These are phyloP conservation scores for Boechera retrofracta DNA, from an alignment of 345 rosid genomes.

Conservation along the genomic window DNA sequence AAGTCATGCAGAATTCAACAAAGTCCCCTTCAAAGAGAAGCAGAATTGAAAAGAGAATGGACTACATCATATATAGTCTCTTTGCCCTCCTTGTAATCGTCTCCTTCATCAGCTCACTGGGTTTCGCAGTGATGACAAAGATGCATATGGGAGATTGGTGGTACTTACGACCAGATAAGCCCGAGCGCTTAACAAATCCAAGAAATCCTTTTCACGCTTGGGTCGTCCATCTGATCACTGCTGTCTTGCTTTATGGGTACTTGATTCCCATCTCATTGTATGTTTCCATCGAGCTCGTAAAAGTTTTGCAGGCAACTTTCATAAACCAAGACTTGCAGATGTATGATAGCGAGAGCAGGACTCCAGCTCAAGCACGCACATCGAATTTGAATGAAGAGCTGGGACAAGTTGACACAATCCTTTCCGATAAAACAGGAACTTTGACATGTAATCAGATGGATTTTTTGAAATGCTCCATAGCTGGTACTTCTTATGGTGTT, in stretches of 20 bases:
- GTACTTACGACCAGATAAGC: constrained; percentile 57
- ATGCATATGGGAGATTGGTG: constrained; percentile 62
- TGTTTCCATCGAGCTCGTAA: constrained; percentile 79
- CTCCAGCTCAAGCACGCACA: constrained; percentile 70
- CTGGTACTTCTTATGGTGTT: constrained; percentile 69
- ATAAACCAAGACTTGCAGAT: constrained; percentile 65
- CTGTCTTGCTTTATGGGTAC: constrained; percentile 70
- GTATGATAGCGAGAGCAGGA: constrained; percentile 64
- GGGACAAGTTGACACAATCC: constrained; percentile 78
- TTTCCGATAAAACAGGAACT: constrained; percentile 84
- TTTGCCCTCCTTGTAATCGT: constrained; percentile 58
- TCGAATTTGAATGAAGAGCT: constrained; percentile 81
- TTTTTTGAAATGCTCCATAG: constrained; percentile 78
- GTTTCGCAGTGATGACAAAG: constrained; percentile 49
- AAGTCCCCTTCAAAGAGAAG: constrained; percentile 75
- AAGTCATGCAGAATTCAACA: constrained; percentile 67
- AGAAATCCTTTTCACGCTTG: constrained; percentile 51
- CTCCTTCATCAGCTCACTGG: constrained; percentile 59
- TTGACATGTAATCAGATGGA: constrained; percentile 90
- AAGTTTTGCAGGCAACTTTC: constrained; percentile 68
- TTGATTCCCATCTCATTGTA: constrained; percentile 80
- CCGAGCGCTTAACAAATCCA: constrained; percentile 53
- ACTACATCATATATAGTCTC: constrained; percentile 64
- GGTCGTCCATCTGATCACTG: constrained; percentile 56
- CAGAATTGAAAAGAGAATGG: constrained; percentile 72